phyloP scores from a whole-genome alignment of 2,329 filamentous ascomycete genomes.

The Trichophyton benhamiae region DNA sequence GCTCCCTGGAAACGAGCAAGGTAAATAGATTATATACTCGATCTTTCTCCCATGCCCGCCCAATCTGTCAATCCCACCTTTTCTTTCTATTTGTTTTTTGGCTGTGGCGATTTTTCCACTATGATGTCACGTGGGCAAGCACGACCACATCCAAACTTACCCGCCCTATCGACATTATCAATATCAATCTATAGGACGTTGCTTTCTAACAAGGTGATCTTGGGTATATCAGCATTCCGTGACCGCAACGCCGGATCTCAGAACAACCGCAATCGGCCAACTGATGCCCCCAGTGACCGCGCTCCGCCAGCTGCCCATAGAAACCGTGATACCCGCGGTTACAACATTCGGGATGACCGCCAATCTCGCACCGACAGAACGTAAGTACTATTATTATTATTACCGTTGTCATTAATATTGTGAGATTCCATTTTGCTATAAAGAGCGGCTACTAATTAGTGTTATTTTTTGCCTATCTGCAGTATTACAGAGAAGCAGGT shows the following conservation, averaged over 20 bases:
- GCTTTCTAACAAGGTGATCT: background rate
- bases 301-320: conserved; percentile 17
- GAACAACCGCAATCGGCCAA: conserved; percentile 70
- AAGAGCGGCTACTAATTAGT: background rate
- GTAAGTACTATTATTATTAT: conserved; percentile 32
- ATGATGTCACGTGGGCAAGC: background rate
- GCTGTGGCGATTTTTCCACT: background rate
- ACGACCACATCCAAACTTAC: background rate
- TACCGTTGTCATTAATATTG: no score
- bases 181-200: background rate
- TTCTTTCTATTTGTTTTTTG: background rate
- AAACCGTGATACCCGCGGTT: conserved; percentile 47
- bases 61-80: background rate
- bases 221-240: conserved; percentile 57
- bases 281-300: conserved; percentile 45
- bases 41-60: background rate
- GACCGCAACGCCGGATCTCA: conserved; percentile 70
- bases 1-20: conserved; percentile 69
- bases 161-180: background rate
- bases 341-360: conserved; percentile 46
- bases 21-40: conserved; percentile 44
- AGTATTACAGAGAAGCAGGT: conserved; percentile 40
- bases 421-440: background rate
- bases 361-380: conserved; percentile 49
- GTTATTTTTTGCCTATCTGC: background rate